phyloP scores from a whole-genome alignment of 768 basidiomycete species.

The Suillus subalutaceus region DNA sequence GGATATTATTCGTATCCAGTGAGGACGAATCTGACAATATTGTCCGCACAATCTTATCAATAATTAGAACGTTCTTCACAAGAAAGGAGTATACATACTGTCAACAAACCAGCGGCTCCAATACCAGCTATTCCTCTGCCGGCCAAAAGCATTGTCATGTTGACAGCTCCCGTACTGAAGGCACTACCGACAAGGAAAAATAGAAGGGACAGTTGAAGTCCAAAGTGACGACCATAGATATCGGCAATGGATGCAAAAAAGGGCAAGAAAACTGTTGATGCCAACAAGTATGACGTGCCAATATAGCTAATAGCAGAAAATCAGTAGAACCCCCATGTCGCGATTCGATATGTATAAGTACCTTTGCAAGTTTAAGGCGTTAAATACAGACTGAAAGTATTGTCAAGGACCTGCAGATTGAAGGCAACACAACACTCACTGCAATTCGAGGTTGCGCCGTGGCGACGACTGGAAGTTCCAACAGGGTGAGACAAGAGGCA shows the following conservation, averaged over 20 bases:
- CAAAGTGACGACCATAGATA: conserved; percentile 51
- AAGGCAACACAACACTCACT: conserved; percentile 28
- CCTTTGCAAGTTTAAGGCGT: conserved; percentile 32
- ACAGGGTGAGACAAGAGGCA: neutral
- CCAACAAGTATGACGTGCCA: conserved; percentile 52
- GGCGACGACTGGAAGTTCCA: conserved; percentile 43
- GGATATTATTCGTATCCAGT: conserved; percentile 45
- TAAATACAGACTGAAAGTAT: conserved; percentile 29
- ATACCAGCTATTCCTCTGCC: conserved; percentile 54
- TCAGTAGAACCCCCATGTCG: neutral
- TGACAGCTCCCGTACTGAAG: conserved; percentile 48
- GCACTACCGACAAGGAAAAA: conserved; percentile 51
- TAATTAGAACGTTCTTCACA: neutral
- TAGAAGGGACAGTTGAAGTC: conserved; percentile 46
- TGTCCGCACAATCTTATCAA: conserved; percentile 41
- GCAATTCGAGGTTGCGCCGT: conserved; percentile 56
- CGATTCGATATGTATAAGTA: conserved; percentile 8
- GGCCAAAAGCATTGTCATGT: conserved; percentile 47
- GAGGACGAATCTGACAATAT: conserved; percentile 47
- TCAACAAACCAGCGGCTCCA: conserved; percentile 48
- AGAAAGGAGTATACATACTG: conserved; percentile 21
- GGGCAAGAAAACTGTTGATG: conserved; percentile 58
- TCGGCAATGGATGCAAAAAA: conserved; percentile 53
- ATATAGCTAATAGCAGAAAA: conserved; percentile 39
- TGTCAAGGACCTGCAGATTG: neutral